Conservation (phyloP, 305 asterid genomes). For the Solanum hybrid region DNA sequence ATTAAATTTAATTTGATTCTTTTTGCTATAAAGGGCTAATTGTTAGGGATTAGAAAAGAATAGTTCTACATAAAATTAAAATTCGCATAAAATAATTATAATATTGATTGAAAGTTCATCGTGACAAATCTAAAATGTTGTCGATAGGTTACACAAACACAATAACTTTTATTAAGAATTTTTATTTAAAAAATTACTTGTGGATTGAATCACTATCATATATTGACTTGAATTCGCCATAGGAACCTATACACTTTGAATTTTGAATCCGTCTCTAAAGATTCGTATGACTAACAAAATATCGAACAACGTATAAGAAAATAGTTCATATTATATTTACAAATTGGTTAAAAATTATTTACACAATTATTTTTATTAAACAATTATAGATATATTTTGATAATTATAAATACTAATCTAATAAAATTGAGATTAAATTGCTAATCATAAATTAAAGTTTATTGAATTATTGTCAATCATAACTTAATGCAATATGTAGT, state of each 20-base stretch:
- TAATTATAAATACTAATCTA: too few relatives aligned
- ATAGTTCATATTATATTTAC: neutral
- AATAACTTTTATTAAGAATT: fast-evolving
- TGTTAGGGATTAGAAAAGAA: neutral
- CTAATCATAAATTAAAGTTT: too few relatives aligned
- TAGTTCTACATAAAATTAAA: neutral
- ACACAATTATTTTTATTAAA: neutral
- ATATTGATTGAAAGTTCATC: neutral
- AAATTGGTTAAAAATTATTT: neutral
- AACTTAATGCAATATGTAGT: neutral
- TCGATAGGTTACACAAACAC: neutral
- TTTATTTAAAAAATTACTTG: neutral
- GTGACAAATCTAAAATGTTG: neutral
- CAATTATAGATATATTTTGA: neutral
- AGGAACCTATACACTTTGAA: neutral
- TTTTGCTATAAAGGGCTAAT: neutral
- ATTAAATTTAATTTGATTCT: neutral
- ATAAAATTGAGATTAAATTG: neutral
- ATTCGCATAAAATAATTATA: neutral
- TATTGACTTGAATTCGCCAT: neutral
- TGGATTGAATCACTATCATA: neutral
- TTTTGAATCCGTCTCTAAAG: fast-evolving
- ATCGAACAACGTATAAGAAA: neutral
- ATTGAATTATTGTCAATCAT: too few relatives aligned
- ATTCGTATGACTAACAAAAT: neutral